Base-by-base conservation (phyloP, 495 filamentous ascomycete genomes). In the Parachaetomium inaequale region DNA sequence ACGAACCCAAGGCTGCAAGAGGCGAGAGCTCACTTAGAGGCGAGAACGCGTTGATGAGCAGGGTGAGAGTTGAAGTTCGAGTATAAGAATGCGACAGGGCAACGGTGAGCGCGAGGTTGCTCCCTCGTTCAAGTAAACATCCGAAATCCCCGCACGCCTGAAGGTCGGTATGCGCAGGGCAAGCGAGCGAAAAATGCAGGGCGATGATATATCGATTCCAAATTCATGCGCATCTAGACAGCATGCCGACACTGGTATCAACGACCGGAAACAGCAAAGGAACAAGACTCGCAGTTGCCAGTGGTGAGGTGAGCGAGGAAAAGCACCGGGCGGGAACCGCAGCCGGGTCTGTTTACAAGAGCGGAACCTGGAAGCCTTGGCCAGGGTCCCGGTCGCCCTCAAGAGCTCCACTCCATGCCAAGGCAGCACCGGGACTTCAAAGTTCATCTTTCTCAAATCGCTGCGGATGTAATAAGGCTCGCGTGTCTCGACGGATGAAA, bases 271-370 rank as follows among this genome's bases (percentile, higher is more conserved):
- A 3, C 19, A 45, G 10, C 34, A 43, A 29, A 43, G 10, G 21
- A 21, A 15, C 19, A 32, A 28, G 40, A 28, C n/a, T n/a, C n/a
- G n/a, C n/a, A n/a, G n/a, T n/a, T n/a, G n/a, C n/a, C n/a, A n/a
- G n/a, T n/a, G n/a, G n/a, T n/a, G n/a, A n/a, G 38, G 23, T 46
- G 28, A 36, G 36, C 11, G n/a, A 25, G 45, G 29, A 36, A 59
- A 59, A 51, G 40, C 26, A 32, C 7, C 17, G 25, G 28, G 26
- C 10, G 26, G 38, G 25, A 17, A 51, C 47, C 54, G 8, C 19
- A 19, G 38, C n/a, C 15, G 25, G 40, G 6, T 46, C 38, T 57
- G 40, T 59, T 50, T 38, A 49, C 57, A 51, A 59, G 45, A 58
- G 36, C 29, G 45, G 57, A 28, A 51, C 57, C 29, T 26, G 50